A percentile compares a stretch with the other conserved stretches of the same genome.
These are phyloP conservation scores for Neodidymelliopsis sp. DNA, from an alignment of 2,329 filamentous ascomycete species.

Conservation along the genomic window DNA sequence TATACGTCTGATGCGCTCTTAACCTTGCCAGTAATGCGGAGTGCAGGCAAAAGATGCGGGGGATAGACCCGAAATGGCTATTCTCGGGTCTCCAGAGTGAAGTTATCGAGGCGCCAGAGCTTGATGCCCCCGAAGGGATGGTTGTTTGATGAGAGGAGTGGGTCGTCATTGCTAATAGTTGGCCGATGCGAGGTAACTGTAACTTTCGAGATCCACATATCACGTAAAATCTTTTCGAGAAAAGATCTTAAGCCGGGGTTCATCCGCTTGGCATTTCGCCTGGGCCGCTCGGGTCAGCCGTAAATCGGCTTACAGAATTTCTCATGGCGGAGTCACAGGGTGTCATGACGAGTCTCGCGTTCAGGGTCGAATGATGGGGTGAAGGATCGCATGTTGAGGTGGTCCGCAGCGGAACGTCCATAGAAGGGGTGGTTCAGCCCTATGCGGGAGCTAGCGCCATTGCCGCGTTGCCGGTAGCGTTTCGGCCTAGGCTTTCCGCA, in stretches of 20 bases:
- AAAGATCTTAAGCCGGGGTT: slow-evolving; percentile 32
- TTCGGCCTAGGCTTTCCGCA: slow-evolving; percentile 9
- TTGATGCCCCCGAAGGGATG: slow-evolving; percentile 17
- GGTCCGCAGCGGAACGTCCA: slow-evolving; percentile 12
- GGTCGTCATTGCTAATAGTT: slow-evolving; percentile 41
- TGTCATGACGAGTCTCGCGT: slow-evolving; percentile 6
- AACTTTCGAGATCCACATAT: slow-evolving; percentile 39
- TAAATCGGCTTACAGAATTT: slow-evolving; percentile 21
- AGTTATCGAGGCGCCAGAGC: slow-evolving; percentile 12
- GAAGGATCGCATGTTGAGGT: slow-evolving; percentile 4
- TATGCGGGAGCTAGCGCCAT: slow-evolving; percentile 11
- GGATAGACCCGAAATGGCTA: slow-evolving; percentile 28
- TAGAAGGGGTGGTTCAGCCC: slow-evolving; percentile 16
- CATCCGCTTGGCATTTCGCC: slow-evolving; percentile 28
- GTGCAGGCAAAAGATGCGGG: slow-evolving; percentile 33
- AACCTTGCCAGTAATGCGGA: slow-evolving; percentile 25
- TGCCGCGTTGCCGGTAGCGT: neutral
- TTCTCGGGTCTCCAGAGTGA: slow-evolving; percentile 23
- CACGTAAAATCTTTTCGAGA: slow-evolving; percentile 43
- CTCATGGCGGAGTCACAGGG: slow-evolving; percentile 12
- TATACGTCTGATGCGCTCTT: slow-evolving; percentile 15
- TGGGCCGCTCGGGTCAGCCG: slow-evolving; percentile 23
- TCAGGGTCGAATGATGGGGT: slow-evolving; percentile 17
- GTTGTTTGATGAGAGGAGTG: slow-evolving; percentile 32
- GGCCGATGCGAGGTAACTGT: slow-evolving; percentile 27